Percentiles rank a stretch among this genome's conserved stretches.
These are phyloP conservation scores for Helichrysum umbraculigerum DNA, from an alignment of 129 eudicot species.

Conservation along the genomic window DNA sequence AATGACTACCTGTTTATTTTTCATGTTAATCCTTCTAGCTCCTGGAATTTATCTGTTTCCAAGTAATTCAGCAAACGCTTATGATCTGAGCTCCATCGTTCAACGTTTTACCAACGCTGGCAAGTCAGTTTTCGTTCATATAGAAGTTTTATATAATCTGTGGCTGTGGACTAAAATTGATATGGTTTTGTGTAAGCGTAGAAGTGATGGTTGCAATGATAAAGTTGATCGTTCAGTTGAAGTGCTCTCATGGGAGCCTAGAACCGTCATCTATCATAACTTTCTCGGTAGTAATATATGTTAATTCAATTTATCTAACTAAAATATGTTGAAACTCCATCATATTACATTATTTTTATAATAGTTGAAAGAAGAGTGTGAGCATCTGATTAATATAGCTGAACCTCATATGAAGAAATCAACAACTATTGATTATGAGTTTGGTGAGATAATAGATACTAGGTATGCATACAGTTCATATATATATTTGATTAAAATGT, in stretches of 20 bases:
- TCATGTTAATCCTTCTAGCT: constrained; percentile 53
- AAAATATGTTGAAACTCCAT: not conserved
- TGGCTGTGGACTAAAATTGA: constrained; percentile 1
- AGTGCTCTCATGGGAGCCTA: constrained; percentile 76
- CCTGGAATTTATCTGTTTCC: constrained; percentile 59
- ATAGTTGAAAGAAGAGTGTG: constrained; percentile 90
- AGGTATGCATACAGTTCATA: constrained; percentile 49
- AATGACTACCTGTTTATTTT: constrained; percentile 44
- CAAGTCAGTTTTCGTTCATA: constrained; percentile 39
- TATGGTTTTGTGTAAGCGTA: constrained; percentile 11
- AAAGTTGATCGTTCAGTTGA: constrained; percentile 64
- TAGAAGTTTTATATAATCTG: not conserved
- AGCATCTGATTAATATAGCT: constrained; percentile 72
- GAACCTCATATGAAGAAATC: constrained; percentile 92
- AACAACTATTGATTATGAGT: constrained; percentile 64
- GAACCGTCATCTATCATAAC: constrained; percentile 64
- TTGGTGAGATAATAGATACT: constrained; percentile 82
- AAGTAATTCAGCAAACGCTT: constrained; percentile 35
- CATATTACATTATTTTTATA: not conserved
- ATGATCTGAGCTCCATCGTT: constrained; percentile 61
- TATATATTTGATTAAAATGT: not conserved
- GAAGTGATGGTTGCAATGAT: constrained; percentile 37
- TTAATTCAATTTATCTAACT: not conserved
- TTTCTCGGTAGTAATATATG: constrained; percentile 32
- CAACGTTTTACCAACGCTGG: constrained; percentile 30